A percentile compares a stretch with the other conserved stretches of the same genome.
These are phyloP conservation scores for Fusarium sp. DNA, from an alignment of 2,329 filamentous ascomycete species.

Conservation along the genomic window DNA sequence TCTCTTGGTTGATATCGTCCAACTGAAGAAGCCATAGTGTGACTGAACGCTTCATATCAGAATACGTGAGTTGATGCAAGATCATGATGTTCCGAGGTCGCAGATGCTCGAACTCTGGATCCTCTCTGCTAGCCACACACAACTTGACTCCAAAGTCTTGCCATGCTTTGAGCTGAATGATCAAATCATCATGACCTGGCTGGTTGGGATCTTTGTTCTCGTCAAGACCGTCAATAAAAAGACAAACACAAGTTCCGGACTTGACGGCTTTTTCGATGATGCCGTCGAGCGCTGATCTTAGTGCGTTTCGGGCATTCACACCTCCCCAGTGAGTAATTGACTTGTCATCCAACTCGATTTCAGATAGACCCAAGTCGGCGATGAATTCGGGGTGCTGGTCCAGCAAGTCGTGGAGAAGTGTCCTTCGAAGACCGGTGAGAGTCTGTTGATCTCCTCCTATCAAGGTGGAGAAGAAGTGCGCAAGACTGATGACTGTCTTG, in stretches of 20 bases:
- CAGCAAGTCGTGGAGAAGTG: neutral
- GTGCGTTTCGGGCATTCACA: neutral
- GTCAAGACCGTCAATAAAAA: neutral
- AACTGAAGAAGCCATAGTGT: neutral
- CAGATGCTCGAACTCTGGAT: neutral
- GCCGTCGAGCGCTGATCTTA: neutral
- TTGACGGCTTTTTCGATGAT: neutral
- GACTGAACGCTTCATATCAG: neutral
- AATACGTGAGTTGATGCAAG: neutral
- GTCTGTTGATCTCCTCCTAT: neutral
- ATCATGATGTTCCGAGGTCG: neutral
- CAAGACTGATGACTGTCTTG: neutral
- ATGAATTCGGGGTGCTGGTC: neutral
- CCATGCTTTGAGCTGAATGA: neutral
- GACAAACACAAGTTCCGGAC: neutral
- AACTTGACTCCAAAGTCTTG: neutral
- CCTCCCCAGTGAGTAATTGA: neutral
- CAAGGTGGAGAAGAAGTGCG: neutral
- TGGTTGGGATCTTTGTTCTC: neutral
- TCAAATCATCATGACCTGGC: neutral
- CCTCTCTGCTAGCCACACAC: neutral
- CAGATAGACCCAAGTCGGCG: neutral
- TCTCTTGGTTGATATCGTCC: neutral
- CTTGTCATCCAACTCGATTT: neutral
- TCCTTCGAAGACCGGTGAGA: neutral